A percentile compares a stretch with the other conserved stretches of the same genome.
Evolutionary conservation across 2,329 filamentous ascomycete species (phyloP).

Genomic region (Coccinonectria pachysandricola): DNA sequence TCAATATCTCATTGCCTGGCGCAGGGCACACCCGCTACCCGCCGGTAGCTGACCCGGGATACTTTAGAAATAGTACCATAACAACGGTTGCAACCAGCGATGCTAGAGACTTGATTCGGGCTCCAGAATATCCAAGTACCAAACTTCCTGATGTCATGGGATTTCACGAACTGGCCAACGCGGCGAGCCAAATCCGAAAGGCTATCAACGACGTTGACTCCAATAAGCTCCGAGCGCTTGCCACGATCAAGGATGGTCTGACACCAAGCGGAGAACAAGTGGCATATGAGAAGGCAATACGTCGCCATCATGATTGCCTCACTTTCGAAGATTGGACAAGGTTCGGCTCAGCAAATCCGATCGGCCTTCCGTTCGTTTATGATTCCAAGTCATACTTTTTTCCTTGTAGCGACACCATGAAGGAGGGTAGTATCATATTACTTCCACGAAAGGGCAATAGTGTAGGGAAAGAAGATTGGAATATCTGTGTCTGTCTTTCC

Average conservation of each 20-base stretch:
- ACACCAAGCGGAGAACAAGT: constrained; percentile 2
- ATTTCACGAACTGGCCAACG: constrained; percentile 1
- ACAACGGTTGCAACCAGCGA: constrained; percentile 4
- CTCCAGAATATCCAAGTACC: neutral
- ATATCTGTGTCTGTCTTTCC: constrained; percentile 9
- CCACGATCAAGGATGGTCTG: constrained; percentile 7
- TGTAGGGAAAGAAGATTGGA: constrained; percentile 3
- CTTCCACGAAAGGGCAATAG: constrained; percentile 6
- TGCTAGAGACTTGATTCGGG: constrained; percentile 3
- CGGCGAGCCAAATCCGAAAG: constrained; percentile 1
- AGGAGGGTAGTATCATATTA: constrained; percentile 12
- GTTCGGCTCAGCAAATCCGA: constrained; percentile 2
- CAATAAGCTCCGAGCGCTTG: constrained; percentile 5
- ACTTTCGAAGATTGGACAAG: constrained; percentile 14
- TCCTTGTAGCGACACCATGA: constrained; percentile 6
- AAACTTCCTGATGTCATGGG: neutral
- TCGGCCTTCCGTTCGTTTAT: constrained; percentile 4
- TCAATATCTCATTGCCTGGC: constrained; percentile 7
- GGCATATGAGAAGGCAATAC: constrained; percentile 6
- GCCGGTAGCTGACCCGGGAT: neutral
- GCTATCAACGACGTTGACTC: constrained; percentile 4
- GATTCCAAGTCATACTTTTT: constrained; percentile 5
- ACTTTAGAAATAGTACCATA: constrained; percentile 11
- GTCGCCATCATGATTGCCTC: constrained; percentile 5
- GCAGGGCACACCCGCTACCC: neutral